These are phyloP conservation scores for Pseudocercospora fijiensis DNA, from an alignment of 2,329 filamentous ascomycete species.

Conservation along the genomic window DNA sequence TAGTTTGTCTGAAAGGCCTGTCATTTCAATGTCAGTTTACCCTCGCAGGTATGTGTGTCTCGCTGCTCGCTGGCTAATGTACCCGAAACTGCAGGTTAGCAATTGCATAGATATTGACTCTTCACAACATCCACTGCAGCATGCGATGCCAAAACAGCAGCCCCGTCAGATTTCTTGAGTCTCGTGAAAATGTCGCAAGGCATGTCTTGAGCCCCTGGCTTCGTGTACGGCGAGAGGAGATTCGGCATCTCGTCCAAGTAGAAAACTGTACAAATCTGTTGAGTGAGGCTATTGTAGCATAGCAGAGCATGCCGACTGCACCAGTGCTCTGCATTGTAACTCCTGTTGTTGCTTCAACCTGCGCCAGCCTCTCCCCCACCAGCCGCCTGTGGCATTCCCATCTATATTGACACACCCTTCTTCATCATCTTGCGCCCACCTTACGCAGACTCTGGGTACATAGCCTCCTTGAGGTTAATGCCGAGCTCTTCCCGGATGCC, in stretches of 20 bases:
- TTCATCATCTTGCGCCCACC: constrained; percentile 7
- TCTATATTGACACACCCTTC: constrained; percentile 11
- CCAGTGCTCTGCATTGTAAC: constrained; percentile 19
- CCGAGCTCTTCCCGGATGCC: constrained; percentile 90
- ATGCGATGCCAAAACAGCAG: neutral
- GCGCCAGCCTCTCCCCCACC: constrained; percentile 8
- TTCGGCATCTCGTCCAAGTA: neutral
- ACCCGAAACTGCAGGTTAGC: neutral
- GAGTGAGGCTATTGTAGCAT: constrained; percentile 30
- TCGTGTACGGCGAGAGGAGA: neutral
- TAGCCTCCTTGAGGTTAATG: constrained; percentile 83
- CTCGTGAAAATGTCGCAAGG: neutral
- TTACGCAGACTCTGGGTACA: constrained; percentile 65
- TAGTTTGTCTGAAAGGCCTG: neutral
- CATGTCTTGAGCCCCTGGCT: neutral
- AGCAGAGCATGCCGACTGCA: constrained; percentile 15
- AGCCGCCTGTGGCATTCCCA: constrained; percentile 1
- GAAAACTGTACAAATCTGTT: constrained; percentile 30
- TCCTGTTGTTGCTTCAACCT: constrained; percentile 15
- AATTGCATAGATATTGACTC: neutral
- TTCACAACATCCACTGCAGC: neutral
- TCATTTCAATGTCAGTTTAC: neutral
- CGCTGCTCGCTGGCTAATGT: neutral
- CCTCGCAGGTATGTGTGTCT: neutral
- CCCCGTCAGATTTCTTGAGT: neutral